Percentiles rank a stretch among this genome's conserved stretches.
These are phyloP conservation scores for Neobulgaria alba DNA, from an alignment of 2,329 filamentous ascomycete genomes.

Conservation along the genomic window DNA sequence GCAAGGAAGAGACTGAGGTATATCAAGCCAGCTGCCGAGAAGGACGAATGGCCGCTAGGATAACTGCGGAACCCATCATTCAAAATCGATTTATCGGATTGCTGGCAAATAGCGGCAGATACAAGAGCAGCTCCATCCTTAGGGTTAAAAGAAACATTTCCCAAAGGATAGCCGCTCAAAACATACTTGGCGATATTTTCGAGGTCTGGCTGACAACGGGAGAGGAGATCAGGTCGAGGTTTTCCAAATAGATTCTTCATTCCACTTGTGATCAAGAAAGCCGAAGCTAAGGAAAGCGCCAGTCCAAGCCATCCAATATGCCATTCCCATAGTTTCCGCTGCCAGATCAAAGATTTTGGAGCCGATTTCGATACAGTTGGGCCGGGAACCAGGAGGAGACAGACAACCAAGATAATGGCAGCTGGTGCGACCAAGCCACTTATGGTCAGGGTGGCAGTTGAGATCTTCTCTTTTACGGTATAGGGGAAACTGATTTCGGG, in stretches of 20 bases:
- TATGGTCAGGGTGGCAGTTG: constrained; percentile 55
- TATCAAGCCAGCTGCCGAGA: constrained; percentile 69
- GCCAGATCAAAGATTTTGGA: constrained; percentile 59
- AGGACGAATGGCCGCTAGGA: constrained; percentile 67
- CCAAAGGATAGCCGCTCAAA: constrained; percentile 49
- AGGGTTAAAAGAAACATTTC: constrained; percentile 36
- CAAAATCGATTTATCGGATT: constrained; percentile 50
- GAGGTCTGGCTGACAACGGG: constrained; percentile 69
- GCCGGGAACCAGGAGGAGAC: constrained; percentile 64
- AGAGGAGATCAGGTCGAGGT: constrained; percentile 54
- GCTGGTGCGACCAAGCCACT: constrained; percentile 57
- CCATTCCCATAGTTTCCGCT: constrained; percentile 82
- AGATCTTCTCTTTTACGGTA: constrained; percentile 62
- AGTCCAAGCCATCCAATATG: constrained; percentile 81
- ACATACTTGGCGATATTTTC: constrained; percentile 48
- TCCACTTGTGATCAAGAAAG: constrained; percentile 75
- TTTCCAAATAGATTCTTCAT: constrained; percentile 70
- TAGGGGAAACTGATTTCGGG: constrained; percentile 71
- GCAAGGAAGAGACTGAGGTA: constrained; percentile 85
- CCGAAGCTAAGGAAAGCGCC: constrained; percentile 58
- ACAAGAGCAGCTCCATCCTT: constrained; percentile 34
- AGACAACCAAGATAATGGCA: constrained; percentile 58
- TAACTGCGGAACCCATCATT: constrained; percentile 82
- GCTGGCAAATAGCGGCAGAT: constrained; percentile 65
- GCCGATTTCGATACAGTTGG: constrained; percentile 55